These are phyloP conservation scores for Rubroboletus pulcherrimus DNA, from an alignment of 768 basidiomycete genomes.

Conservation along the genomic window DNA sequence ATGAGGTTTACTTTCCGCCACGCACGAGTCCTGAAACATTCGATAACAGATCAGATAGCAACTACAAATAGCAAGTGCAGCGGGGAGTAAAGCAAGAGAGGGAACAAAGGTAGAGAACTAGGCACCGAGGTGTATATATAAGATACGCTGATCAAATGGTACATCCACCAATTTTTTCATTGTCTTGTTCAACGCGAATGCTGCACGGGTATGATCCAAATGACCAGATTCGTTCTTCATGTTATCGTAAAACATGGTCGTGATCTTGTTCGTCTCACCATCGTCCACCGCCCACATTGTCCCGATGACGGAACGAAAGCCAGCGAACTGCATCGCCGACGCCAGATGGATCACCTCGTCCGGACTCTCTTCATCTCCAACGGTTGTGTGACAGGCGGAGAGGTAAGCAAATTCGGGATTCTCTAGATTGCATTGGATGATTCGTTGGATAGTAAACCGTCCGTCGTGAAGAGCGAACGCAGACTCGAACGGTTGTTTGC, in stretches of 20 bases:
- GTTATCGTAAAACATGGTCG: not conserved
- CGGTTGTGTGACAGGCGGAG: too few species aligned
- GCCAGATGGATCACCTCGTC: not conserved
- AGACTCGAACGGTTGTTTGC: too few species aligned
- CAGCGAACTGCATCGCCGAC: not conserved
- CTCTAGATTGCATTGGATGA: too few species aligned
- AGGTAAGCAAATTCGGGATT: too few species aligned
- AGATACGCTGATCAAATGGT: not conserved
- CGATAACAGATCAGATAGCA: not conserved
- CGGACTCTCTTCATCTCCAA: too few species aligned
- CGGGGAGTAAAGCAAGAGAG: not conserved
- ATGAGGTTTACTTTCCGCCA: not conserved
- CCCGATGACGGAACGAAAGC: not conserved
- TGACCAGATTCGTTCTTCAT: not conserved
- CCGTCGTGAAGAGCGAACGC: too few species aligned
- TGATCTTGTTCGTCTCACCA: not conserved
- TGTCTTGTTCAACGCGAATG: not conserved
- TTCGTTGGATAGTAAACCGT: too few species aligned
- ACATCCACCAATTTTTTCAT: not conserved
- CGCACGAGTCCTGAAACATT: not conserved
- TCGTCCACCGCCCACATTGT: conserved; percentile 4
- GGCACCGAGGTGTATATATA: not conserved
- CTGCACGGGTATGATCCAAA: conserved; percentile 1
- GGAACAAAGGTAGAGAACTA: not conserved
- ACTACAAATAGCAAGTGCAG: not conserved